A percentile compares a stretch with the other conserved stretches of the same genome.
These are phyloP conservation scores for Colletotrichum sp. DNA, from an alignment of 2,329 filamentous ascomycete genomes.

Conservation along the genomic window DNA sequence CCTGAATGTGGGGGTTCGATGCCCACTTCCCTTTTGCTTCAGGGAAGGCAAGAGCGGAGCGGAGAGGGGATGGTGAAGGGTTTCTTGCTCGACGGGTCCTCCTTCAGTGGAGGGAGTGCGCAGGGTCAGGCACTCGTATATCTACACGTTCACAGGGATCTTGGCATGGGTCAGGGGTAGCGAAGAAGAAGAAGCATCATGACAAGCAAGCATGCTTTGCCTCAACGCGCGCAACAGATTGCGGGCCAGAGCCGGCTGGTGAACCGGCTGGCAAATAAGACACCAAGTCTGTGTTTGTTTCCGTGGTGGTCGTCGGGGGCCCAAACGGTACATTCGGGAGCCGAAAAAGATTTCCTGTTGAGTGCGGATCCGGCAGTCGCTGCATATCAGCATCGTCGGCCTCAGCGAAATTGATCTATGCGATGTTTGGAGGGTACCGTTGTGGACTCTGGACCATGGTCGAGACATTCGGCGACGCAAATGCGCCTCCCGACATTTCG, in stretches of 20 bases:
- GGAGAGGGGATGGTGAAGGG: not conserved
- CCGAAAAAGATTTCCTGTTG: not conserved
- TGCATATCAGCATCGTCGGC: not conserved
- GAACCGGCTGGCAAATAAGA: conserved; percentile 3
- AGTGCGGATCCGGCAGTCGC: not conserved
- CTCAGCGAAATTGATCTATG: not conserved
- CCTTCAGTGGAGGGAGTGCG: not conserved
- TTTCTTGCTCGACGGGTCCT: not conserved
- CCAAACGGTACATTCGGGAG: not conserved
- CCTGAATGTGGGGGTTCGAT: conserved; percentile 1
- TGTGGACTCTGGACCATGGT: not conserved
- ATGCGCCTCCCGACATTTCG: not conserved
- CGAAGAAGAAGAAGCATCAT: not conserved
- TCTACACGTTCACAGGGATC: not conserved
- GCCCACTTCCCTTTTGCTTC: not conserved
- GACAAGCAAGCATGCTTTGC: conserved; percentile 6
- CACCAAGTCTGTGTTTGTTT: not conserved
- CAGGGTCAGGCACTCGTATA: not conserved
- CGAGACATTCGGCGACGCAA: not conserved
- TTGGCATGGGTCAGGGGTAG: conserved; percentile 11
- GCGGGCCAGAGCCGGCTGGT: not conserved
- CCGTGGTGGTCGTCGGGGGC: not conserved
- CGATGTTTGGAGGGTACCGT: not conserved
- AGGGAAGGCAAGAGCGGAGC: not conserved
- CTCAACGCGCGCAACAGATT: not conserved